Evolutionary conservation across 768 basidiomycete genomes (phyloP).

Genomic region (Serpula lacrymans): DNA sequence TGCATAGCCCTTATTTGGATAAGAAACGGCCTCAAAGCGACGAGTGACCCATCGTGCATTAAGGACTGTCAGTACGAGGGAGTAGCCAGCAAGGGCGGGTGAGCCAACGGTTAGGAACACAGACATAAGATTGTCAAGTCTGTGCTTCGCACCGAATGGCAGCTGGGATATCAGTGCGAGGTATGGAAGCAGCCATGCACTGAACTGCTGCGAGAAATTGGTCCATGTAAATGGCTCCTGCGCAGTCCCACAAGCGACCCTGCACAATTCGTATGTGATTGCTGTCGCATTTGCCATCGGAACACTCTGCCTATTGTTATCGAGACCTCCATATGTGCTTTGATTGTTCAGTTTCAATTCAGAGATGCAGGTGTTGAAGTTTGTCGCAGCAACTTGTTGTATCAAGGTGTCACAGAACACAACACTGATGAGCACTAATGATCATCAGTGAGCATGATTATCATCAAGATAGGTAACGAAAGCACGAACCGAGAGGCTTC

Average conservation of each 20-base stretch:
- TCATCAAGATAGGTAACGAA: too few relatives aligned
- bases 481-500: too few relatives aligned
- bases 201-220: slow-evolving; percentile 32
- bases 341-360: too few relatives aligned
- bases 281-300: slow-evolving; percentile 6
- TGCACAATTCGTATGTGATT: slow-evolving; percentile 9
- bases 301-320: too few relatives aligned
- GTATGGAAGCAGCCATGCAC: slow-evolving; percentile 47
- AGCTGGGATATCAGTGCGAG: slow-evolving; percentile 47
- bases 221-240: slow-evolving; percentile 18
- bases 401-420: too few relatives aligned
- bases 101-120: slow-evolving; percentile 43
- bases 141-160: slow-evolving; percentile 42
- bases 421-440: too few relatives aligned
- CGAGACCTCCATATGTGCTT: too few relatives aligned
- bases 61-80: slow-evolving; percentile 39
- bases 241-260: slow-evolving; percentile 6
- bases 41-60: slow-evolving; percentile 41
- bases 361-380: too few relatives aligned
- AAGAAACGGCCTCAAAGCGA: slow-evolving; percentile 25
- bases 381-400: too few relatives aligned
- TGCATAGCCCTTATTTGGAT: slow-evolving; percentile 19
- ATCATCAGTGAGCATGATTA: too few relatives aligned
- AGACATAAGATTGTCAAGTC: slow-evolving; percentile 39
- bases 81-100: slow-evolving; percentile 43